phyloP scores from a whole-genome alignment of 768 basidiomycete genomes.

The Cyclocybe cylindracea region DNA sequence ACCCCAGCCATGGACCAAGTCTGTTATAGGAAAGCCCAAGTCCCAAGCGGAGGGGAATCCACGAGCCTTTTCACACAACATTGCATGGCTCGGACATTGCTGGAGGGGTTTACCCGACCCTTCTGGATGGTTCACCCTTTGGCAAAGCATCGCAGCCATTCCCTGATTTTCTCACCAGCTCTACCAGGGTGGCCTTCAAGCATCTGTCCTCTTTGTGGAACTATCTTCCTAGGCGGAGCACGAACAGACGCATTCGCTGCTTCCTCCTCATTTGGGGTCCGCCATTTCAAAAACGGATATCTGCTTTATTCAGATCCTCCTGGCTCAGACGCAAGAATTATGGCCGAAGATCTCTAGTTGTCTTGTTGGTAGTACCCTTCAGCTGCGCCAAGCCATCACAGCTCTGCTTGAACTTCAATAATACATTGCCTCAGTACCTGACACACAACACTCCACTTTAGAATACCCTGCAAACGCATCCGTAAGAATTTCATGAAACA shows the following conservation, averaged over 20 bases:
- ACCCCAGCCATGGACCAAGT: conserved; percentile 11
- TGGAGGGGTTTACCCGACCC: conserved; percentile 12
- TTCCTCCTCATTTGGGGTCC: no score
- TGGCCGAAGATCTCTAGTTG: conserved; percentile 30
- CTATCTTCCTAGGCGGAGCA: neutral
- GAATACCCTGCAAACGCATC: conserved; percentile 15
- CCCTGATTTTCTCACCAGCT: conserved; percentile 21
- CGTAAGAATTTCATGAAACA: conserved; percentile 11
- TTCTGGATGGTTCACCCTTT: conserved; percentile 16
- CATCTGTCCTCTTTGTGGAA: conserved; percentile 16
- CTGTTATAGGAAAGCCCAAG: conserved; percentile 12
- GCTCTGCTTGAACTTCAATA: conserved; percentile 32
- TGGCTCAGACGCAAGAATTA: conserved; percentile 39
- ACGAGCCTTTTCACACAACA: conserved; percentile 2
- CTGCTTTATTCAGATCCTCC: conserved; percentile 37
- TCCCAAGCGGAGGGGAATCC: conserved; percentile 8
- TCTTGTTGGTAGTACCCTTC: conserved; percentile 19
- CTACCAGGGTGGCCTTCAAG: conserved; percentile 21
- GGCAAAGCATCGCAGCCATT: conserved; percentile 10
- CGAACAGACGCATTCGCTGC: conserved; percentile 26
- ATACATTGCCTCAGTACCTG: conserved; percentile 24
- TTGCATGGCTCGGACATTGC: conserved; percentile 19
- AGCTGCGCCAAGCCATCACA: conserved; percentile 12
- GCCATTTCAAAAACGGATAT: no score
- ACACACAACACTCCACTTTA: conserved; percentile 18